phyloP scores from a whole-genome alignment of 1,139 yeast species.

The Protomyces inouyei region DNA sequence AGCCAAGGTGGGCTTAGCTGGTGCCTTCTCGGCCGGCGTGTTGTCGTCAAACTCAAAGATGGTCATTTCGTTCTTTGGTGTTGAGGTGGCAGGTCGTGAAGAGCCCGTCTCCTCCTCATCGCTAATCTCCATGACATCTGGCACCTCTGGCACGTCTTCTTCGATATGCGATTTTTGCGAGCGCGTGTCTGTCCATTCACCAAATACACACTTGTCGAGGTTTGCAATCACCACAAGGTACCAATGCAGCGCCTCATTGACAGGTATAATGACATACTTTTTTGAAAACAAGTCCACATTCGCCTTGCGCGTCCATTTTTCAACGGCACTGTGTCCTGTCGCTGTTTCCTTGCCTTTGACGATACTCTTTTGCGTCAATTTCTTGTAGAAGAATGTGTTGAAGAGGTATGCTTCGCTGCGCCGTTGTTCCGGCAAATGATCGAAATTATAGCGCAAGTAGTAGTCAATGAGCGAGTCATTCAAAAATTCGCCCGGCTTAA shows the following conservation, averaged over 20 bases:
- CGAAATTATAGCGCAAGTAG: slow-evolving; percentile 37
- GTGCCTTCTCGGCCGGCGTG: neutral
- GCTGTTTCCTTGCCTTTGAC: slow-evolving; percentile 33
- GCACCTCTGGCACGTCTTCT: slow-evolving; percentile 1
- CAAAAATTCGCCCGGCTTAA: slow-evolving; percentile 41
- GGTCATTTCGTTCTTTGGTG: neutral
- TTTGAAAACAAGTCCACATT: slow-evolving; percentile 55
- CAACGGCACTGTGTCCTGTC: slow-evolving; percentile 58
- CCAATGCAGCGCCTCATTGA: slow-evolving; percentile 79
- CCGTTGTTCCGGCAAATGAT: slow-evolving; percentile 5
- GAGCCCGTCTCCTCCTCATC: slow-evolving; percentile 1
- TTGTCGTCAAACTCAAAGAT: neutral
- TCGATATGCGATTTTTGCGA: neutral
- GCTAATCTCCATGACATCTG: slow-evolving; percentile 7
- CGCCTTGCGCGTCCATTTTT: slow-evolving; percentile 67
- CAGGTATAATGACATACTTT: slow-evolving; percentile 68
- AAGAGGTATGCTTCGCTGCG: slow-evolving; percentile 48
- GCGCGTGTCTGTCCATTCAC: neutral
- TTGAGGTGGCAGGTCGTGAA: neutral
- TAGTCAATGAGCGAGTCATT: slow-evolving; percentile 46
- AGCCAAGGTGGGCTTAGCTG: neutral
- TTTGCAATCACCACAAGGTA: slow-evolving; percentile 66
- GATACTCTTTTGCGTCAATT: slow-evolving; percentile 44
- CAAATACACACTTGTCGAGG: slow-evolving; percentile 36
- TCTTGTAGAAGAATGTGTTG: slow-evolving; percentile 79